phyloP scores from a whole-genome alignment of 2,329 filamentous ascomycete genomes.

The Coniochaeta ligniaria region DNA sequence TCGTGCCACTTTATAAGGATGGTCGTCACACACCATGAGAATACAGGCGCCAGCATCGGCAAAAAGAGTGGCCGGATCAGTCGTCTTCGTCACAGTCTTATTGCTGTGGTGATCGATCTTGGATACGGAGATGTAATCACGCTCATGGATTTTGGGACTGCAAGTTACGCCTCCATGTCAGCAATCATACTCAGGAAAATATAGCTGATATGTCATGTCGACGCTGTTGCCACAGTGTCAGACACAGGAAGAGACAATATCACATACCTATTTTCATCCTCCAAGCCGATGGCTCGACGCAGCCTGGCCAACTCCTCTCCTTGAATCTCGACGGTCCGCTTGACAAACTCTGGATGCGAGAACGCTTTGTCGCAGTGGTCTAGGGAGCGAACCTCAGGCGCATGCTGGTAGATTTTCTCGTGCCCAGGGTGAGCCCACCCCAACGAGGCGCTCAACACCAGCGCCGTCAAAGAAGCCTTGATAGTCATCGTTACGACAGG shows the following conservation, averaged over 20 bases:
- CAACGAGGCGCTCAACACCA: constrained; percentile 15
- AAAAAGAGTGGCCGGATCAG: constrained; percentile 25
- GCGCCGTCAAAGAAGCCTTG: constrained; percentile 12
- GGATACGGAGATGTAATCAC: constrained; percentile 21
- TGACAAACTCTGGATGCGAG: constrained; percentile 16
- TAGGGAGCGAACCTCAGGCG: constrained; percentile 18
- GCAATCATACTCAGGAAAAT: background rate
- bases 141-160: constrained; percentile 14
- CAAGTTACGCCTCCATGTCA: background rate
- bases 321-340: constrained; percentile 19
- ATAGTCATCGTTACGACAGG: constrained; percentile 12
- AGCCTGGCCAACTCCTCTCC: constrained; percentile 17
- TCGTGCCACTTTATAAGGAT: background rate
- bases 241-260: background rate
- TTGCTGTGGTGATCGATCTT: constrained; percentile 22
- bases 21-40: constrained; percentile 18
- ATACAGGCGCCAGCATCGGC: constrained; percentile 33
- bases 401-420: constrained; percentile 16
- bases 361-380: constrained; percentile 19
- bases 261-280: constrained; percentile 10
- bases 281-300: constrained; percentile 14
- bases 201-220: background rate
- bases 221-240: background rate
- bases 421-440: constrained; percentile 18
- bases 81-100: constrained; percentile 19